phyloP scores from a whole-genome alignment of 2,329 filamentous ascomycete species.

The Knufia petricola region DNA sequence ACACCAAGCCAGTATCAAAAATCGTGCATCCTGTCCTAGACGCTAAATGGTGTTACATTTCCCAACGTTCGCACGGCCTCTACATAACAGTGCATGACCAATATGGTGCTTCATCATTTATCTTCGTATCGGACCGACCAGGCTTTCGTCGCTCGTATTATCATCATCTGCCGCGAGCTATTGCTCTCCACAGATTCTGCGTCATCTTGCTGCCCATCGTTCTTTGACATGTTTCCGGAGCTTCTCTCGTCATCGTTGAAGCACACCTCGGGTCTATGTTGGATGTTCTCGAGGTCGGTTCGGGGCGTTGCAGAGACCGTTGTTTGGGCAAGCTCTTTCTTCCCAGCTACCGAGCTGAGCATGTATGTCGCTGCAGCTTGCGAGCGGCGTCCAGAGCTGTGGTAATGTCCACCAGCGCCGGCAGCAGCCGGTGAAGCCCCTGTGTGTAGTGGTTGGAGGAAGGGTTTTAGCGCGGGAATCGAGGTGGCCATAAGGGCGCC shows the following conservation, averaged over 20 bases:
- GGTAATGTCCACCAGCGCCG: neutral
- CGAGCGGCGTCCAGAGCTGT: neutral
- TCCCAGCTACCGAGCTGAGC: neutral
- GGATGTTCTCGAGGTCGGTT: neutral
- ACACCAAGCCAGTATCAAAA: too few relatives aligned
- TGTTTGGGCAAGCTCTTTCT: neutral
- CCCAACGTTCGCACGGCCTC: too few relatives aligned
- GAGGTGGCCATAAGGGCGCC: constrained; percentile 6
- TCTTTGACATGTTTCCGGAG: neutral
- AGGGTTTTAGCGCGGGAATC: constrained; percentile 11
- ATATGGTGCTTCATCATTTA: too few relatives aligned
- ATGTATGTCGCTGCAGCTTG: neutral
- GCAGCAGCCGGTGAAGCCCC: constrained; percentile 4
- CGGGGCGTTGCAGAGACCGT: neutral
- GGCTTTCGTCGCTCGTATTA: neutral
- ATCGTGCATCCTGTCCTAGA: too few relatives aligned
- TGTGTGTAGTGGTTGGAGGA: constrained; percentile 11
- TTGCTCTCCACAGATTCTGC: neutral
- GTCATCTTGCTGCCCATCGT: neutral
- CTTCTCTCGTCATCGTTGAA: neutral
- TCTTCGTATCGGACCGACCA: neutral
- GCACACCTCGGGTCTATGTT: neutral
- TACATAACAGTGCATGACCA: too few relatives aligned
- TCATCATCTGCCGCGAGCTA: neutral
- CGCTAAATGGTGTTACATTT: too few relatives aligned